Evolutionary conservation across 768 basidiomycete species (phyloP).

Genomic region (Trametes meyenii): DNA sequence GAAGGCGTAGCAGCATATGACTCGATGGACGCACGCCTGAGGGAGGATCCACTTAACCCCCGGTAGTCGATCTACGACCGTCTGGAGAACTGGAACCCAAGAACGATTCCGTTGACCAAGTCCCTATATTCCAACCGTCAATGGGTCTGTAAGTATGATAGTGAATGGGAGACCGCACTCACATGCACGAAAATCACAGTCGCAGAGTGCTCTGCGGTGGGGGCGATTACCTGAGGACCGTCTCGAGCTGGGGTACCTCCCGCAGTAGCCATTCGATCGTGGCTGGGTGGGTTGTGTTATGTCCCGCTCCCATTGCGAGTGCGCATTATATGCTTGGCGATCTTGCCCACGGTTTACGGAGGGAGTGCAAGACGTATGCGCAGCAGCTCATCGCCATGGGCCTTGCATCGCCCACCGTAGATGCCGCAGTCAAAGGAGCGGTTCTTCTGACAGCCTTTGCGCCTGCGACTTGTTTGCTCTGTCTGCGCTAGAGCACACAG

Average conservation of each 20-base stretch:
- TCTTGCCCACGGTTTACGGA: conserved; percentile 3
- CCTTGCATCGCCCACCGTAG: conserved; percentile 23
- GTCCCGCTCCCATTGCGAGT: neutral
- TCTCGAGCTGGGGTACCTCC: neutral
- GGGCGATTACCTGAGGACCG: conserved; percentile 19
- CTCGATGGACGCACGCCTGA: conserved; percentile 40
- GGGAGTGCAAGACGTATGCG: conserved; percentile 17
- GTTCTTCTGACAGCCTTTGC: conserved; percentile 3
- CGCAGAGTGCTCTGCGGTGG: conserved; percentile 23
- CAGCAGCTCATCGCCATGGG: conserved; percentile 24
- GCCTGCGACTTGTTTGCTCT: neutral
- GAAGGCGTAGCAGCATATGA: neutral
- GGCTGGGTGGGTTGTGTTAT: conserved; percentile 6
- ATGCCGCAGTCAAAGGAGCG: conserved; percentile 21
- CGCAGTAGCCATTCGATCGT: conserved; percentile 11
- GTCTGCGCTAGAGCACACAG: neutral
- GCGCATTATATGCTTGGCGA: conserved; percentile 3
- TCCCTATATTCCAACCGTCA: conserved; percentile 35
- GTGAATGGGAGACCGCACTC: neutral
- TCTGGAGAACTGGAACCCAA: conserved; percentile 40
- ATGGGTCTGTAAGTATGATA: neutral
- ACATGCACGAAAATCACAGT: conserved; percentile 38
- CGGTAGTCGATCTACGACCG: conserved; percentile 40
- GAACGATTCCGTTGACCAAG: conserved; percentile 42
- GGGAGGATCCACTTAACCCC: conserved; percentile 47